These are phyloP conservation scores for Effrenium voratum DNA, from an alignment of 73 alveolate genomes.

Conservation along the genomic window DNA sequence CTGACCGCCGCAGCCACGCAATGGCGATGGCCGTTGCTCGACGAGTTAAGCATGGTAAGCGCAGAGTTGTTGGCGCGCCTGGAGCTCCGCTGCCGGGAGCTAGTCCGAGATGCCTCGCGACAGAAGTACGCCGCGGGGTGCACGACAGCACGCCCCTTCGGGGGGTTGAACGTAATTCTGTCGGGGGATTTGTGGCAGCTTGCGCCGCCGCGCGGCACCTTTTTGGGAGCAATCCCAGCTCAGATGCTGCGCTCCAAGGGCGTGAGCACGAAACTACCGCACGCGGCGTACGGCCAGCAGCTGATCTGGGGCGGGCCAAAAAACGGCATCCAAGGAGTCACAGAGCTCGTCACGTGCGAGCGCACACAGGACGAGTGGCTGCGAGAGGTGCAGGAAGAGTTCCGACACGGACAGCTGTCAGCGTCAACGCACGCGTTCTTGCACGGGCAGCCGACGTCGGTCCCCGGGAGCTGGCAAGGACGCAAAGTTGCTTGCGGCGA, in stretches of 20 bases:
- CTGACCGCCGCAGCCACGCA: not conserved
- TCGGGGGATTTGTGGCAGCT: conserved; percentile 8
- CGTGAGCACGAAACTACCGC: too few relatives aligned
- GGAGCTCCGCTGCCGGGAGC: not conserved
- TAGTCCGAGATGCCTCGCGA: not conserved
- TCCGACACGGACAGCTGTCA: not conserved
- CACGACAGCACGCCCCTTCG: not conserved
- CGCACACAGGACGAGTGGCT: not conserved
- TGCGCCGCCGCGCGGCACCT: too few relatives aligned
- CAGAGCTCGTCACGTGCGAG: not conserved
- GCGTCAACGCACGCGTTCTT: not conserved
- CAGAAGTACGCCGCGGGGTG: not conserved
- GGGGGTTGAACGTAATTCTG: not conserved
- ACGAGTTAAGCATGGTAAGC: conserved; percentile 13
- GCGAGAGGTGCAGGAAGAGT: not conserved
- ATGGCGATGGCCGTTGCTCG: not conserved
- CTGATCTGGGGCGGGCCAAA: not conserved
- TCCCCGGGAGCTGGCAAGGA: conserved; percentile 13
- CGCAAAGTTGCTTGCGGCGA: not conserved
- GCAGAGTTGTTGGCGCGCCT: not conserved
- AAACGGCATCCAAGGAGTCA: not conserved
- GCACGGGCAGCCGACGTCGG: not conserved
- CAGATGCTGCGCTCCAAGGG: too few relatives aligned
- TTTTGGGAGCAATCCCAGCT: too few relatives aligned
- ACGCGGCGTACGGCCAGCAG: not conserved